Evolutionary conservation across 2,329 filamentous ascomycete species (phyloP).

Genomic region (Fusarium mundagurra): DNA sequence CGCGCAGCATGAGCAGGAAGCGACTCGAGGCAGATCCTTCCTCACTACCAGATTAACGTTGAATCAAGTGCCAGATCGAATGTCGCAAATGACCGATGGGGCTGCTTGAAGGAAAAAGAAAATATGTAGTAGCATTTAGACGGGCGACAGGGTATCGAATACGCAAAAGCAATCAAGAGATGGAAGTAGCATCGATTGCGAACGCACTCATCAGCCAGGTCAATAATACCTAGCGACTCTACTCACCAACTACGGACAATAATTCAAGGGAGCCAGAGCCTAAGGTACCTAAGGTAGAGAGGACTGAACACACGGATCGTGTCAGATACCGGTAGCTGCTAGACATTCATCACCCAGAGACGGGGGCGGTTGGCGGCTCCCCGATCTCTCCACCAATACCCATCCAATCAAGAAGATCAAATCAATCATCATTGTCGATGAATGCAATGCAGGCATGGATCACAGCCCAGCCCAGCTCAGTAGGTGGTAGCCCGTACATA

Average conservation of each 20-base stretch:
- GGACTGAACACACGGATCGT: neutral
- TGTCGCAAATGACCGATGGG: conserved; percentile 1
- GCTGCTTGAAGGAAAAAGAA: neutral
- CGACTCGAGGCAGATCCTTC: conserved; percentile 5
- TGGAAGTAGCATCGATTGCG: neutral
- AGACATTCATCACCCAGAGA: neutral
- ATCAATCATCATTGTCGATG: neutral
- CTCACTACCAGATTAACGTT: neutral
- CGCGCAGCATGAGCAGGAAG: neutral
- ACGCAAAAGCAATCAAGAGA: neutral
- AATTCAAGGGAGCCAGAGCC: neutral
- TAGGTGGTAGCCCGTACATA: neutral
- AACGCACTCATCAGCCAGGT: neutral
- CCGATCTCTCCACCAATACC: conserved; percentile 30
- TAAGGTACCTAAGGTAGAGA: neutral
- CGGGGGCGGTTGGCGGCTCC: conserved; percentile 25
- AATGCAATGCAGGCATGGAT: neutral
- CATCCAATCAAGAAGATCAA: neutral
- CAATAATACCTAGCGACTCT: neutral
- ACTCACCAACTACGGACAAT: neutral
- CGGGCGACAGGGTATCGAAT: neutral
- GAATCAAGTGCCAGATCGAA: neutral
- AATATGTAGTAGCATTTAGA: too few species aligned
- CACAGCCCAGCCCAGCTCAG: neutral
- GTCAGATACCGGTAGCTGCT: neutral